These are phyloP conservation scores for Zoysia pacifica DNA, from an alignment of 176 grass and related monocot genomes.

Conservation along the genomic window DNA sequence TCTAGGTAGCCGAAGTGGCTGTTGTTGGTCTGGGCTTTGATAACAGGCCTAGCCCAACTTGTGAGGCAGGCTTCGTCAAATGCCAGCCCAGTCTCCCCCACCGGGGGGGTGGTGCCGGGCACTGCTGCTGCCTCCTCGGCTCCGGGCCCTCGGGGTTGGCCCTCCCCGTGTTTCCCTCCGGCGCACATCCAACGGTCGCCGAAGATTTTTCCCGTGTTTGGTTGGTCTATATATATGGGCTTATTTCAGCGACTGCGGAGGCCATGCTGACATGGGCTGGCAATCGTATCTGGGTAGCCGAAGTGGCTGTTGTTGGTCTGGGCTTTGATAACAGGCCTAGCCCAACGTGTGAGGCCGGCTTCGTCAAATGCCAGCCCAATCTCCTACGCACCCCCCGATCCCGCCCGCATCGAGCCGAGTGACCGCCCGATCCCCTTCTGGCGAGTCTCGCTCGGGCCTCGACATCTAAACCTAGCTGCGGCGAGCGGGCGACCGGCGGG, in stretches of 20 bases:
- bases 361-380: background rate
- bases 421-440: background rate
- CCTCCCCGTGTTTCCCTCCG: conserved; percentile 41
- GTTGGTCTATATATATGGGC: too few relatives aligned
- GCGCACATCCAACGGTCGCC: too few relatives aligned
- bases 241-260: too few relatives aligned
- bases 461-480: conserved; percentile 35
- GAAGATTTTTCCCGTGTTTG: too few relatives aligned
- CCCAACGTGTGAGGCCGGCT: background rate
- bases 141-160: background rate
- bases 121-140: background rate
- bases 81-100: background rate
- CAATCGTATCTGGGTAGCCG: too few relatives aligned
- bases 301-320: background rate
- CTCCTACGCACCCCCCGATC: background rate
- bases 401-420: conserved; percentile 1
- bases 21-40: background rate
- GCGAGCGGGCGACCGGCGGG: background rate
- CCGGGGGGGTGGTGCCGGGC: too few relatives aligned
- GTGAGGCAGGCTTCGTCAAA: background rate
- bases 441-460: background rate
- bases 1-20: background rate
- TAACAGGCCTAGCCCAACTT: background rate
- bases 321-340: background rate
- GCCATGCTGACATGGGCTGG: too few relatives aligned